phyloP scores from a whole-genome alignment of 2,329 filamentous ascomycete species.

The Scytalidium lignicola region DNA sequence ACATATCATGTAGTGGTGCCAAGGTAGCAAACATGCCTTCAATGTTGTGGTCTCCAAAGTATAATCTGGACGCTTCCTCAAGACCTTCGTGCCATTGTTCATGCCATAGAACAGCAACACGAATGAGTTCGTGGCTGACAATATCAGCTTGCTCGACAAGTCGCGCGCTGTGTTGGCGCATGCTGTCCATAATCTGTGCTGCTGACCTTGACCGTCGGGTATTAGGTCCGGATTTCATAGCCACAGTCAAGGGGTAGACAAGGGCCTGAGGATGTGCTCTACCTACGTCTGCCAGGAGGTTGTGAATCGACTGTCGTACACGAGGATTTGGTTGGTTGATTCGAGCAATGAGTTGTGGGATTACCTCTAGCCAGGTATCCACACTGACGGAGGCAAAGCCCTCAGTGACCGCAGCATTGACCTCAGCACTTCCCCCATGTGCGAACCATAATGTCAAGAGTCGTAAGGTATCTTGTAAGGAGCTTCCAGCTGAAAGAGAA shows the following conservation, averaged over 20 bases:
- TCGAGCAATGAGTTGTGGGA: slow-evolving; percentile 91
- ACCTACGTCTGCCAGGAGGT: slow-evolving; percentile 86
- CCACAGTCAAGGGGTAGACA: slow-evolving; percentile 94
- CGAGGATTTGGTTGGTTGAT: slow-evolving; percentile 93
- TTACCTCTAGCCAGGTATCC: slow-evolving; percentile 98
- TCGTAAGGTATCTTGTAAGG: slow-evolving; percentile 89
- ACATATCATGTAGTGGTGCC: slow-evolving; percentile 82
- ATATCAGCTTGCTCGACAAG: slow-evolving; percentile 93
- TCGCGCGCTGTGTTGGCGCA: slow-evolving; percentile 88
- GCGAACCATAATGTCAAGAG: slow-evolving; percentile 95
- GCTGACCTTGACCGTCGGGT: slow-evolving; percentile 82
- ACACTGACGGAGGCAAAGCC: slow-evolving; percentile 89
- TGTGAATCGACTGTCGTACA: slow-evolving; percentile 87
- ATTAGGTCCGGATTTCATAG: slow-evolving; percentile 88
- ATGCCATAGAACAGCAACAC: slow-evolving; percentile 96
- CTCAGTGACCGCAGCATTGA: slow-evolving; percentile 82
- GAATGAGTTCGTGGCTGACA: slow-evolving; percentile 93
- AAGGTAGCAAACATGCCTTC: slow-evolving; percentile 95
- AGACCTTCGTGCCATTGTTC: slow-evolving; percentile 98
- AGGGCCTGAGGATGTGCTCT: slow-evolving; percentile 92
- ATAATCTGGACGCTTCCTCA: slow-evolving; percentile 91
- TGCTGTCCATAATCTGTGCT: slow-evolving; percentile 92
- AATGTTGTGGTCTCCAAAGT: slow-evolving; percentile 97
- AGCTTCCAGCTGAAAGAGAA: slow-evolving; percentile 82
- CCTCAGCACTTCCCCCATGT: slow-evolving; percentile 82